Base-by-base conservation (phyloP, 768 basidiomycete species). In the Lactarius vividus region DNA sequence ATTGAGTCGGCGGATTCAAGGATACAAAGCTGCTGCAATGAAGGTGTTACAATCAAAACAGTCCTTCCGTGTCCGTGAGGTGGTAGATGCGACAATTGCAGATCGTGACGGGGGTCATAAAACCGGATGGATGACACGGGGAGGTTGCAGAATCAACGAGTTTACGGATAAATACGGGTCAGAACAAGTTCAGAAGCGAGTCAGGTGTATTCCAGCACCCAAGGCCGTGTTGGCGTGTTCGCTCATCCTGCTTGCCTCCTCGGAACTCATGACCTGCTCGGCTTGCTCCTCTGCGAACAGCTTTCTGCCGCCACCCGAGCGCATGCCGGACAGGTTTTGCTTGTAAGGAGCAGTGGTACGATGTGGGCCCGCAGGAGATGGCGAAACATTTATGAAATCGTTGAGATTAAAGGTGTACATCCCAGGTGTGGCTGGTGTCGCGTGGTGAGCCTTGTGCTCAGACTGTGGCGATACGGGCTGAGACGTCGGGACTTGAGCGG, bases 71-170 rank as follows among this genome's bases (percentile, higher is more conserved):
- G 65, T 70, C 66, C 69, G 63, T 70, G 69, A 59, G 16, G 52
- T 70, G 69, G 66, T 70, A 70, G 62, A 70, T 70, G 63, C 61
- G 69, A 70, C 69, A 70, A 70, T 68, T 70, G 69, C 69, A 70
- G 69, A 70, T 68, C 62, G 66, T 68, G 56, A 67, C 61, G 35
- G 10, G 57, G 64, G 57, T 66, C 68, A 62, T 66, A 57, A 69
- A 66, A 52, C 64, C 55, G 59, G 59, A 37, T 37, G 35, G 37
- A 66, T 57, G 64, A 66, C 65, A 57, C 61, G 65, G 67, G 6
- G 67, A 6, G 46, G 46, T 57, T 52, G 46, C 37, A 40, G 64
- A 44, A 68, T 60, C 60, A 42, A 66, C 55, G 66, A 62, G 60
- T 59, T 66, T 67, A 69, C 49, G 57, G 66, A 67, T 62, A 69